Percentiles rank a stretch among this genome's conserved stretches.
Evolutionary conservation across 1,139 yeast genomes (phyloP).

Genomic region (Pichia sp.): DNA sequence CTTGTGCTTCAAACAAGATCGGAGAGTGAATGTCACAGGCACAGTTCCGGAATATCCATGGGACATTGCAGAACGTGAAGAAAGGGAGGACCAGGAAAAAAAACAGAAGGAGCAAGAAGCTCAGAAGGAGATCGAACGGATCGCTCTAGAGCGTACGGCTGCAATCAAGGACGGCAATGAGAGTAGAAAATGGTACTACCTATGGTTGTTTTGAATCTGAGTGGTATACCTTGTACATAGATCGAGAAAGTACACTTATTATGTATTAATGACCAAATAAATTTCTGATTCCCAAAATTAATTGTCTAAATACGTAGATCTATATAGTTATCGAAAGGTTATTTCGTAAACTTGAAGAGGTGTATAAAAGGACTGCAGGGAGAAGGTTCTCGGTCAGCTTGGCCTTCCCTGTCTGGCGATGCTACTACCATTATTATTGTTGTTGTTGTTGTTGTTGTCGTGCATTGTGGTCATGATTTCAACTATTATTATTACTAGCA

Average conservation of each 20-base stretch:
- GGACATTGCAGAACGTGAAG: conserved; percentile 37
- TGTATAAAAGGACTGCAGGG: no score
- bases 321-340: neutral
- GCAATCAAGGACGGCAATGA: neutral
- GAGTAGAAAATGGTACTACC: conserved; percentile 40
- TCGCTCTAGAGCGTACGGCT: neutral
- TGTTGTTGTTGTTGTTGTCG: no score
- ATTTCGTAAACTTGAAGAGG: neutral
- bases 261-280: neutral
- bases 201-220: conserved; percentile 34
- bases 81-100: conserved; percentile 21
- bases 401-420: neutral
- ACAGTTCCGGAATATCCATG: conserved; percentile 38
- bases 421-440: neutral
- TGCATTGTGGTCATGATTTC: no score
- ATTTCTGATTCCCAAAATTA: neutral
- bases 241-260: no score
- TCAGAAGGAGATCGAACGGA: neutral
- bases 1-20: conserved; percentile 48
- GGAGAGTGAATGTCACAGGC: conserved; percentile 48
- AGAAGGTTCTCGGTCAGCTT: no score
- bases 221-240: neutral
- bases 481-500: neutral
- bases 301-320: neutral
- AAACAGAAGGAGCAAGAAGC: conserved; percentile 6